These are phyloP conservation scores for Sindora glabra DNA, from an alignment of 306 rosid genomes.

Conservation along the genomic window DNA sequence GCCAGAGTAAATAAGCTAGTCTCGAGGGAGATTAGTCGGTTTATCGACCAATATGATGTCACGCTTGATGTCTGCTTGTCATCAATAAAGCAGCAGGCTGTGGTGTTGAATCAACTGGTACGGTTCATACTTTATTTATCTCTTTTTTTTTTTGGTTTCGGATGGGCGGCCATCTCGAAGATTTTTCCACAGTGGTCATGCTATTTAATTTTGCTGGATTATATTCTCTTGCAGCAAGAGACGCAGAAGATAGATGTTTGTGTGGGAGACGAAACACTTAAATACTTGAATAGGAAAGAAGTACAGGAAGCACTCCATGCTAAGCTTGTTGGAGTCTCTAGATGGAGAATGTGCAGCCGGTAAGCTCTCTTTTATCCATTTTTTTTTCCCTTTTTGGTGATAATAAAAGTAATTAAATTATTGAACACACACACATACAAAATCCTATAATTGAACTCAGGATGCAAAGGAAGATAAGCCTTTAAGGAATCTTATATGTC, in stretches of 20 bases:
- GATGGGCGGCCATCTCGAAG: no score
- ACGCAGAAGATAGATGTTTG: constrained; percentile 53
- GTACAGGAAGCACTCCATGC: constrained; percentile 68
- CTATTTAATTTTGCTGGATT: neutral
- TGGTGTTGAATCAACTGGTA: constrained; percentile 41
- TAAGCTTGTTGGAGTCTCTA: constrained; percentile 41
- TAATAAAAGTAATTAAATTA: no score
- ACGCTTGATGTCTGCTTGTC: constrained; percentile 58
- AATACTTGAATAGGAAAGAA: constrained; percentile 55
- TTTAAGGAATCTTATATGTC: no score
- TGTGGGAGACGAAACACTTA: constrained; percentile 44
- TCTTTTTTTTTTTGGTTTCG: no score
- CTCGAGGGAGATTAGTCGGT: constrained; percentile 47
- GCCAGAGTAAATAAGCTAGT: constrained; percentile 53
- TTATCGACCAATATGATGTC: constrained; percentile 57
- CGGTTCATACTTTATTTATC: no score
- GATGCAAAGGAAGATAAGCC: no score
- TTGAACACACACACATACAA: no score
- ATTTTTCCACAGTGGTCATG: neutral
- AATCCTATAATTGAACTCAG: no score
- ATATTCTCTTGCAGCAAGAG: constrained; percentile 25
- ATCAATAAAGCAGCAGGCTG: constrained; percentile 44
- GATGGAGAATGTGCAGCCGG: constrained; percentile 58
- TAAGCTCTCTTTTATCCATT: no score
- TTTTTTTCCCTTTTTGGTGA: no score